Base-by-base conservation (phyloP, 768 basidiomycete species). In the Russula sp. region DNA sequence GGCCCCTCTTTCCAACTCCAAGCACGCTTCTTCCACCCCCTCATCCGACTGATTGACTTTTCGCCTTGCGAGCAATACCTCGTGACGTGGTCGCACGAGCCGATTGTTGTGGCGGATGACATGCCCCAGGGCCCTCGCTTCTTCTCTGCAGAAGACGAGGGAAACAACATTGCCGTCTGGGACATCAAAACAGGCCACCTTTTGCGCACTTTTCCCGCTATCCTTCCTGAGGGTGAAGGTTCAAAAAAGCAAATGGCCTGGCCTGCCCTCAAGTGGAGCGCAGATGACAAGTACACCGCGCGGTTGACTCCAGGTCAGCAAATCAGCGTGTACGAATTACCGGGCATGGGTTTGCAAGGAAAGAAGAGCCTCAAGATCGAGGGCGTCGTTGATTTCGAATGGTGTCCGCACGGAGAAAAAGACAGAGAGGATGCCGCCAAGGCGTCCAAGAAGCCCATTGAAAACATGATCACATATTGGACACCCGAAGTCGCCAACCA, bases 291-390 rank as follows among this genome's bases (percentile, higher is more conserved):
- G 74, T 98, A 84, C 74, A 90, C 94, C 67, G 97, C 88, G 31
- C 86, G 95, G 37, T 82, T 93, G 63, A 91, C 91, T 34, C 86
- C 90, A 42, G 93, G 93, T 14, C 86, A 90, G 72, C 91, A 93
- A 79, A 98, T 99, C 77, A 93, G 92, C 70, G 89, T 98, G 42
- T 93, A 98, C 74, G 95, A 98, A 74, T 84, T 95, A 61, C 97
- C 97, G 9, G 82, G 84, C 59, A 96, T 99, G 94, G 85, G 86
- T 70, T 80, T 99, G 59, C 84, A 98, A 62, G 95, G 91, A 68
- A 98, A 96, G 78, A 99, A 98, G 78, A 91, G 89, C 69, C 77
- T 98, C 74, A 99, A 98, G 78, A 91, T 98, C 51, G 95, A 98
- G 68, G 96, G 96, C 22, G 94, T 99, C 49, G 80, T 92, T 68